Percentiles rank a stretch among this genome's conserved stretches.
These are phyloP conservation scores for Amanita polypyramis DNA, from an alignment of 768 basidiomycete genomes.

Conservation along the genomic window DNA sequence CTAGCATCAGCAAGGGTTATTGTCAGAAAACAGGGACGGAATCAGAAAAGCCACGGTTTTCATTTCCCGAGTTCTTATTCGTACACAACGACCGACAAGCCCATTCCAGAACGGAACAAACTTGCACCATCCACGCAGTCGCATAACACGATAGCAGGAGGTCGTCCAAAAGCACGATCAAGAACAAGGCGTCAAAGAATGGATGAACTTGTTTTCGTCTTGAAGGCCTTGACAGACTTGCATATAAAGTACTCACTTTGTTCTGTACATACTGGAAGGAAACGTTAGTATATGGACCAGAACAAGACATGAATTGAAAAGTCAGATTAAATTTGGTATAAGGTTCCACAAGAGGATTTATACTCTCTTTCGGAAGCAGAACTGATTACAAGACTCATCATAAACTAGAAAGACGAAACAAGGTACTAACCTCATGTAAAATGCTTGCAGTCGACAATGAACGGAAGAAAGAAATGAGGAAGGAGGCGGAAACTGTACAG, in stretches of 20 bases:
- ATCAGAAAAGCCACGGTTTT: constrained; percentile 64
- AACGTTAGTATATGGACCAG: constrained; percentile 13
- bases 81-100: constrained; percentile 19
- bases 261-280: background rate
- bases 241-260: constrained; percentile 14
- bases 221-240: constrained; percentile 9
- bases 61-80: constrained; percentile 19
- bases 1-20: background rate
- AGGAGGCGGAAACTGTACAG: constrained; percentile 30
- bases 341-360: constrained; percentile 67
- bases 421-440: background rate
- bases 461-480: constrained; percentile 4
- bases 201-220: constrained; percentile 80
- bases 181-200: constrained; percentile 50
- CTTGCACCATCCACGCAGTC: constrained; percentile 23
- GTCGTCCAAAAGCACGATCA: constrained; percentile 21
- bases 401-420: constrained; percentile 10
- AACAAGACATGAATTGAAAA: constrained; percentile 7
- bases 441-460: background rate
- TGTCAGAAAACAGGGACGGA: constrained; percentile 7
- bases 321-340: constrained; percentile 51
- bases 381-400: constrained; percentile 55
- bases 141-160: constrained; percentile 23
- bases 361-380: constrained; percentile 77
- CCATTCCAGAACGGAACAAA: constrained; percentile 39